Evolutionary conservation across 1,284 basidiomycete species (phyloP), one percentile per base, ranked within the genome.

Genomic region (Marasmius sp.): DNA sequence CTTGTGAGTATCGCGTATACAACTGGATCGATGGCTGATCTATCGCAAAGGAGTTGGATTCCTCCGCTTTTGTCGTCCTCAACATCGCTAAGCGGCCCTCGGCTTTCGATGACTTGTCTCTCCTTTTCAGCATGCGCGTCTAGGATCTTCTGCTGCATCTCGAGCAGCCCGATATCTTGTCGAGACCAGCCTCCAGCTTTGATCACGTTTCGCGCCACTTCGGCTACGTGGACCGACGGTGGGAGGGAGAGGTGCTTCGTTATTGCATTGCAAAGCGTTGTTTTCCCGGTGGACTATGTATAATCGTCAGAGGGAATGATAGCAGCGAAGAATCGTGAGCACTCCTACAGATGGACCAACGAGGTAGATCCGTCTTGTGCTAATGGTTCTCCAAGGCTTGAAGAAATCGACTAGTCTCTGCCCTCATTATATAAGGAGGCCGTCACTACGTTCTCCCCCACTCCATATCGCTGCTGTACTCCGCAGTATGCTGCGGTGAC

Each of bases 91-190:
- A 9, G 43, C 52, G 16, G 41, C 65, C 53, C 14, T 39, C 51
- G 6, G 53, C 61, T 64, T 68, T 62, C 67, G 69, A 53, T 45
- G 55, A 55, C 73, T 20, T 68, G 67, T 12, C 61, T 66, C 70
- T 88, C 86, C 55, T 72, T 76, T 39, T 73, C 67, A 58, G 85
- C 61, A 61, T 89, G 85, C 1, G 81, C 83, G 8, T 76, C 60
- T 79, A 88, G 78, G 55, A 89, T 89, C 6, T 82, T 81, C 47
- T 72, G 66, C 69, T 89, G 87, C 87, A 89, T 88, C 62, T 83
- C 79, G 43, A 85, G 69, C 52, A 70, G 77, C 12, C 74, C 75
- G 18, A 83, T 77, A 57, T 85, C 77, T 20, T 78, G 68, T 52
- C 86, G 77, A 20, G 81, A 82, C 66, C 82, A 87, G 0, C 83